Base-by-base conservation (phyloP, 2,329 filamentous ascomycete genomes). In the Bisporella sp. region DNA sequence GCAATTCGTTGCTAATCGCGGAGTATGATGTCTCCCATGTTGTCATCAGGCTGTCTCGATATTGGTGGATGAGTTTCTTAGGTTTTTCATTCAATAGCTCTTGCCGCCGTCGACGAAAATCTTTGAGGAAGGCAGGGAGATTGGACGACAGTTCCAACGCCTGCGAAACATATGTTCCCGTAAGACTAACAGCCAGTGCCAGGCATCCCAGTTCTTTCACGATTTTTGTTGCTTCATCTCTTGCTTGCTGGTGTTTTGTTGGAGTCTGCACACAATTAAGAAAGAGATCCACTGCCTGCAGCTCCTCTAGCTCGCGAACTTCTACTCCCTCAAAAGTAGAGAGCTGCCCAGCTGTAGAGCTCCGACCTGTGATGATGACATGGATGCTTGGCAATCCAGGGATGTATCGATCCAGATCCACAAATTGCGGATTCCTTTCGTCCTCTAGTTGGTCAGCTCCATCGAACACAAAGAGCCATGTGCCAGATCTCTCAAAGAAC, bases 391-490 rank as follows among this genome's bases (percentile, higher is more conserved):
- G 41, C 9, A 9, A 8, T 21, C 9, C 6, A 11, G n/a, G n/a
- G n/a, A n/a, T n/a, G n/a, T n/a, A n/a, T n/a, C n/a, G n/a, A n/a
- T 7, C n/a, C 33, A 37, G 7, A 11, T 45, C 43, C 43, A 7
- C 4, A 11, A 31, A 31, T 39, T n/a, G n/a, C n/a, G 8, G 59
- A 56, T 32, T 65, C 32, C 6, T 66, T 29, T 4, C 62, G n/a
- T n/a, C n/a, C n/a, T n/a, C n/a, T n/a, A n/a, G n/a, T n/a, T n/a
- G n/a, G n/a, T 75, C 72, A 0, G 66, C 68, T 48, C 73, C 73
- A 40, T 31, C 51, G 5, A 74, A 50, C 4, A 74, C 58, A 3
- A 73, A 54, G 41, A 73, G 54, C 70, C 68, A 73, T 31, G 52
- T 59, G 4, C 66, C 62, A 0, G 59, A 47, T 1, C 45, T 48